phyloP scores from a whole-genome alignment of 2,329 filamentous ascomycete species.

The Lachnellula occidentalis region DNA sequence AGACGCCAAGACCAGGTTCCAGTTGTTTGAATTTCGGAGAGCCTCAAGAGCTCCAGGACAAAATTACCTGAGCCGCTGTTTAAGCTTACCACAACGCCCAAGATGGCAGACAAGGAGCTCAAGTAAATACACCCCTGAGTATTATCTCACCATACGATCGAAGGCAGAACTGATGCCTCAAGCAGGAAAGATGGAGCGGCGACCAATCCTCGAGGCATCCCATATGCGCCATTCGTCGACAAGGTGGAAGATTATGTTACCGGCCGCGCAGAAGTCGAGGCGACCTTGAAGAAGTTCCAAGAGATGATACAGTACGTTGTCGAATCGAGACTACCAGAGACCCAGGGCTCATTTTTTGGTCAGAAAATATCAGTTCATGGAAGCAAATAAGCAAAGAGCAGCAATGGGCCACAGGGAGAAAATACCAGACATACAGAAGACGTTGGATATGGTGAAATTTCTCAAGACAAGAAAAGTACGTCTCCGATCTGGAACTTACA shows the following conservation, averaged over 20 bases:
- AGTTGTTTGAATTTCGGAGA: background rate
- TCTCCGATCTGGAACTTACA: background rate
- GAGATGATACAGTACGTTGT: constrained; percentile 80
- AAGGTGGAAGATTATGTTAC: constrained; percentile 84
- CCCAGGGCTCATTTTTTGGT: constrained; percentile 30
- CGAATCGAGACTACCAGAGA: background rate
- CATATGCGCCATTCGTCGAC: constrained; percentile 78
- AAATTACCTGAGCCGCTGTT: background rate
- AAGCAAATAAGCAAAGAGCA: constrained; percentile 82
- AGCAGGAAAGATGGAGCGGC: constrained; percentile 45
- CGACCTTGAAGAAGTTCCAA: constrained; percentile 76
- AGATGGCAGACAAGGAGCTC: constrained; percentile 26
- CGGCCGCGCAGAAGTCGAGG: constrained; percentile 71
- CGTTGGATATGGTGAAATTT: constrained; percentile 84
- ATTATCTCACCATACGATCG: background rate
- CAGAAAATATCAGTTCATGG: constrained; percentile 99
- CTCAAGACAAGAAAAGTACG: constrained; percentile 68
- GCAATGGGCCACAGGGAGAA: constrained; percentile 82
- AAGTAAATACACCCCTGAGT: constrained; percentile 18
- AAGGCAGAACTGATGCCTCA: constrained; percentile 6
- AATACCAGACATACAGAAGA: constrained; percentile 96
- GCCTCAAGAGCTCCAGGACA: background rate
- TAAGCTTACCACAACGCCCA: constrained; percentile 5
- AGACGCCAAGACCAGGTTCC: constrained; percentile 1
- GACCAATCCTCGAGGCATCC: constrained; percentile 79